A percentile compares a stretch with the other conserved stretches of the same genome.
These are phyloP conservation scores for Akanthomyces muscarius DNA, from an alignment of 2,329 filamentous ascomycete genomes.

Conservation along the genomic window DNA sequence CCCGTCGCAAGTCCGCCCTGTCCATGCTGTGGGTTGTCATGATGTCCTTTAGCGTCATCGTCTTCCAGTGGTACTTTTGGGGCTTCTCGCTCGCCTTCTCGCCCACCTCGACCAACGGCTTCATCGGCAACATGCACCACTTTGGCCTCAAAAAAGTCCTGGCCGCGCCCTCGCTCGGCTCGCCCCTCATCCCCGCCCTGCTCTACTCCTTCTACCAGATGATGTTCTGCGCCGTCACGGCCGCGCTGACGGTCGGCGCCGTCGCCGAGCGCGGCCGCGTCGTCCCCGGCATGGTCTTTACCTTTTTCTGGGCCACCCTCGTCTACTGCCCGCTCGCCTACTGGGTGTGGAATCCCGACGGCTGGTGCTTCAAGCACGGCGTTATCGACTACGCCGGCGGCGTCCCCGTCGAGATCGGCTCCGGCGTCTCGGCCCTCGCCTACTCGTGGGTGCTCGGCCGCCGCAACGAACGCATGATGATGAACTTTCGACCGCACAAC, in stretches of 20 bases:
- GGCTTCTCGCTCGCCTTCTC: constrained; percentile 95
- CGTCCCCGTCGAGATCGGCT: constrained; percentile 94
- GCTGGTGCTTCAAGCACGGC: constrained; percentile 87
- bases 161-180: constrained; percentile 80
- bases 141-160: constrained; percentile 86
- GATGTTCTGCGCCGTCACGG: constrained; percentile 95
- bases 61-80: constrained; percentile 99
- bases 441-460: constrained; percentile 95
- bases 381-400: constrained; percentile 96
- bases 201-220: constrained; percentile 97
- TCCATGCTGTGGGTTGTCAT: constrained; percentile 98
- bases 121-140: constrained; percentile 85
- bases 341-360: constrained; percentile 95
- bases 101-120: constrained; percentile 73
- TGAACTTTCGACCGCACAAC: constrained; percentile 99
- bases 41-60: constrained; percentile 85
- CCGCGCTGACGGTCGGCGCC: constrained; percentile 84
- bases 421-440: constrained; percentile 86
- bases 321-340: constrained; percentile 96
- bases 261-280: constrained; percentile 92
- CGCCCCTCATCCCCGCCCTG: constrained; percentile 80
- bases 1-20: constrained; percentile 94
- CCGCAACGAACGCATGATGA: constrained; percentile 98
- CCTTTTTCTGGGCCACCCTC: constrained; percentile 92
- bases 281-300: constrained; percentile 90